Percentiles rank a stretch among this genome's conserved stretches.
Conservation (phyloP, 2,329 filamentous ascomycete species). For the Botrytis squamosa region DNA sequence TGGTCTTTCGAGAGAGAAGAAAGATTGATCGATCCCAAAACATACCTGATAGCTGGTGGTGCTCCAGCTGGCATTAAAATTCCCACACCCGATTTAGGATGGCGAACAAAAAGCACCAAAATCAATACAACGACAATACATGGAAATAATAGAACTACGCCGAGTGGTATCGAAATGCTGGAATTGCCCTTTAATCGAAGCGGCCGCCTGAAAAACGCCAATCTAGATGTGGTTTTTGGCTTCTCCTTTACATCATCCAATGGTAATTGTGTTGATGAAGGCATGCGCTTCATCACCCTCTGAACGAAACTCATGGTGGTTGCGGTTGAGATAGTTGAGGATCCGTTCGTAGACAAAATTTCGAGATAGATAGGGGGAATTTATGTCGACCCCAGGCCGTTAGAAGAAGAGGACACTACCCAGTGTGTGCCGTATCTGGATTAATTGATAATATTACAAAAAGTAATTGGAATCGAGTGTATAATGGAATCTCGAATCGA, state of each 20-base stretch:
- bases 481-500: neutral
- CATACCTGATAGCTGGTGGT: constrained; percentile 83
- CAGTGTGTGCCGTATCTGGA: constrained; percentile 14
- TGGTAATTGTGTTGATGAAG: constrained; percentile 46
- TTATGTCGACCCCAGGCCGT: constrained; percentile 25
- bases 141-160: constrained; percentile 89
- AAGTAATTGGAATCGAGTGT: neutral
- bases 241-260: constrained; percentile 48
- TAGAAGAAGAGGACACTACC: constrained; percentile 19
- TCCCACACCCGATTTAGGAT: constrained; percentile 77
- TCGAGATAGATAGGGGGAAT: constrained; percentile 35
- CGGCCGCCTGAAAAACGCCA: constrained; percentile 82
- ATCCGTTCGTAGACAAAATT: constrained; percentile 29
- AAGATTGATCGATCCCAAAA: constrained; percentile 5
- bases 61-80: constrained; percentile 86
- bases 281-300: constrained; percentile 52
- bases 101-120: constrained; percentile 81
- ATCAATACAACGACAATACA: constrained; percentile 89
- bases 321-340: constrained; percentile 13
- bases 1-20: neutral
- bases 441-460: constrained; percentile 12
- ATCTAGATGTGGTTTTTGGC: constrained; percentile 45
- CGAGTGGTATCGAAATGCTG: constrained; percentile 85
- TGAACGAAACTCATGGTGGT: constrained; percentile 52
- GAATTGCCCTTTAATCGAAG: constrained; percentile 90